phyloP scores from a whole-genome alignment of 1,284 basidiomycete species.

The Coniophora puteana region DNA sequence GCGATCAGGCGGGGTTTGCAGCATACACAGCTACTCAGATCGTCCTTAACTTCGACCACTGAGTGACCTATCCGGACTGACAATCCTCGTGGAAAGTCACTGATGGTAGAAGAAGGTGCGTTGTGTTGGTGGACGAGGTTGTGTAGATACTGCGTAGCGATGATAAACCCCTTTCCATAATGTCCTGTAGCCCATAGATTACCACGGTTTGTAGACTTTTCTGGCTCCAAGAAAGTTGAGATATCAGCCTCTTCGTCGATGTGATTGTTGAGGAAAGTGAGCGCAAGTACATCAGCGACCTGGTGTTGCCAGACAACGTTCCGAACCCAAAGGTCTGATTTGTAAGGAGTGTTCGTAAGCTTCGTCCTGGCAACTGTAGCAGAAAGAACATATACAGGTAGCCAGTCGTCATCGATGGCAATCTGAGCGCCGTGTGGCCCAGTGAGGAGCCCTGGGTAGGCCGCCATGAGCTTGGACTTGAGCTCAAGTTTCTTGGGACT shows the following conservation, averaged over 20 bases:
- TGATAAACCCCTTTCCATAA: slow-evolving; percentile 12
- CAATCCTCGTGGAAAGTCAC: not conserved
- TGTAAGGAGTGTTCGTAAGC: not conserved
- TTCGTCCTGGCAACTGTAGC: not conserved
- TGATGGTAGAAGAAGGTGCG: not conserved
- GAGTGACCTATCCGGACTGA: not conserved
- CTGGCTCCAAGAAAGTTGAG: slow-evolving; percentile 8
- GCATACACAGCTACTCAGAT: not conserved
- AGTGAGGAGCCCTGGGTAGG: slow-evolving; percentile 1
- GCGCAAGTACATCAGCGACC: slow-evolving; percentile 4
- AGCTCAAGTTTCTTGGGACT: too few species aligned
- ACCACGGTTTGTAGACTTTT: slow-evolving; percentile 10
- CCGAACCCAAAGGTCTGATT: slow-evolving; percentile 3
- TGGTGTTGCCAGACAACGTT: slow-evolving; percentile 11
- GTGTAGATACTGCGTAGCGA: slow-evolving; percentile 10
- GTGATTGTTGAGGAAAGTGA: slow-evolving; percentile 13
- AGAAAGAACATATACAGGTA: not conserved
- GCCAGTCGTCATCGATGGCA: not conserved
- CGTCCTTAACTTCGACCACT: not conserved
- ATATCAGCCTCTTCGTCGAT: slow-evolving; percentile 7
- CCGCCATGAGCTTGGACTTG: not conserved
- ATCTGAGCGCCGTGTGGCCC: slow-evolving; percentile 1
- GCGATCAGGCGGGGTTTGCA: not conserved
- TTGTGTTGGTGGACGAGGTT: slow-evolving; percentile 2
- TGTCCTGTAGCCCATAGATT: slow-evolving; percentile 13